Conservation (phyloP, 768 basidiomycete species). For the Phanerochaete sordida region DNA sequence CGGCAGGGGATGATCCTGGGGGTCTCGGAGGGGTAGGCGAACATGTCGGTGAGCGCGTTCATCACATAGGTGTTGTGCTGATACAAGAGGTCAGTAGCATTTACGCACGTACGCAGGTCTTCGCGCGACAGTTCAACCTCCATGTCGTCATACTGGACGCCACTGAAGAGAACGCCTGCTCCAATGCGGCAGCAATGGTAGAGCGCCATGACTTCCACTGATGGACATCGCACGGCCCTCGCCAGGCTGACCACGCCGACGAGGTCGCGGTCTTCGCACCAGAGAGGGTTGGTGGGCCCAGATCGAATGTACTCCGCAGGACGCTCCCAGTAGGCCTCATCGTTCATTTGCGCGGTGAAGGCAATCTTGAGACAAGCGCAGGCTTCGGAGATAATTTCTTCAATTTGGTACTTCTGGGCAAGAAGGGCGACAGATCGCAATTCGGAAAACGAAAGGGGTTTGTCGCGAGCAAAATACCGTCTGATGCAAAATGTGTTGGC, state of each 20-base stretch:
- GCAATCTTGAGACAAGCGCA: background rate
- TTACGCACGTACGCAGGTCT: background rate
- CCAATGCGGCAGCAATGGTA: background rate
- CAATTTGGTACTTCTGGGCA: background rate
- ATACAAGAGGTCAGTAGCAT: background rate
- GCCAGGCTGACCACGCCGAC: background rate
- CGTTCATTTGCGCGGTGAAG: background rate
- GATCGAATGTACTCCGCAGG: background rate
- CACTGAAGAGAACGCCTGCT: background rate
- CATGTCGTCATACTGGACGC: background rate
- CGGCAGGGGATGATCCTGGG: background rate
- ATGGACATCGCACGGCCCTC: background rate
- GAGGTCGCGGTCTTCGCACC: background rate
- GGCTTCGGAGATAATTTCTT: background rate
- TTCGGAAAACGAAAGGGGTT: background rate
- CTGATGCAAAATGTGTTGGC: background rate
- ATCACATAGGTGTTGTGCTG: background rate
- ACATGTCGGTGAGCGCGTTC: background rate
- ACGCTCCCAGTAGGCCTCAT: background rate
- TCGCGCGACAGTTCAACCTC: background rate
- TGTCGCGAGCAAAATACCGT: background rate
- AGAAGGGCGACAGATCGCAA: background rate
- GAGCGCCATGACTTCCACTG: background rate
- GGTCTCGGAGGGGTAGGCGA: background rate
- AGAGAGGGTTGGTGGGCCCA: background rate